Evolutionary conservation across 768 basidiomycete genomes (phyloP), one percentile per base, ranked within the genome.

Genomic region (Termitomyces heimii): DNA sequence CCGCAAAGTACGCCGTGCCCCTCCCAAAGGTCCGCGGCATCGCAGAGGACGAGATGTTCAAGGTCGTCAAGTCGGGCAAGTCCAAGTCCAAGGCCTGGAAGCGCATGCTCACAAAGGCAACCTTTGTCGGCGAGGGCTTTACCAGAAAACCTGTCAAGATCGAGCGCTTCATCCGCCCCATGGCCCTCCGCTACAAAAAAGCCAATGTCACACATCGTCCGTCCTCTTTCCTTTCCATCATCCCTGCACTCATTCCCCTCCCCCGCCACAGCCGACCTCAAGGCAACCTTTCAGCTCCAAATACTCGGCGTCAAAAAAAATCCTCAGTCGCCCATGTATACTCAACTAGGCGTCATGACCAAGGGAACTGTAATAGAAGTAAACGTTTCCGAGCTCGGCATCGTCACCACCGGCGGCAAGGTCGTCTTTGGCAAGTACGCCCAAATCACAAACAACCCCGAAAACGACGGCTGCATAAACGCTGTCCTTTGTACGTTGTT

Each of bases 41-140:
- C 64, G 95, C 96, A 16, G 97, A 99, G 72, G 97, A 98, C 66
- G 97, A 99, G 79, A 97, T 94, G 90, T 99, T 99, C 81, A 98
- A 95, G 79, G 97, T 99, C 31, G 78, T 99, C 80, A 92, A 94
- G 79, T 94, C 96, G 1, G 97, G 97, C 55, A 98, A 98, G 78
- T 89, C 82, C 68, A 97, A 94, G 75, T 86, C 83, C 67, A 99
- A 98, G 74, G 82, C 90, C 18, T 99, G 97, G 97, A 99, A 99
- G 77, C 85, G 94, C 63, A 98, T 98, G 94, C 92, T 99, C 59
- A 97, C 94, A 55, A 99, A 99, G 74, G 97, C 97, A 32, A 99
- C 97, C 9, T 99, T 98, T 67, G 97, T 99, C 32, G 96, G 96
- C 5, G 94, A 98, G 70, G 89, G 92, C 18, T 99, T 98, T 71